Percentiles rank a stretch among this genome's conserved stretches.
Evolutionary conservation across 257 asterid species (phyloP).

Genomic region (Nicotiana paniculata): DNA sequence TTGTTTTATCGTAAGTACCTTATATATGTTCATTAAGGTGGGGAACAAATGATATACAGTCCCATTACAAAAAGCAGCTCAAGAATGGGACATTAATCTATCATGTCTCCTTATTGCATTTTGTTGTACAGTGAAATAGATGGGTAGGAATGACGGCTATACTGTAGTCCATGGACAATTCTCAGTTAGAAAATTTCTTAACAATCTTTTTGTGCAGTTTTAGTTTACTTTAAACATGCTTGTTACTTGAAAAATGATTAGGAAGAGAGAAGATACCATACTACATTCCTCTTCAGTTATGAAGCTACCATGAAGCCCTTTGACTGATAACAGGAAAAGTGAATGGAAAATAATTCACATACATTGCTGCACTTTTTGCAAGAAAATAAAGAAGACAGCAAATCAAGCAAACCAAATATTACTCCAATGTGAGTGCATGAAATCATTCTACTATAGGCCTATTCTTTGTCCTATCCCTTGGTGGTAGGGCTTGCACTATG

Average conservation of each 20-base stretch:
- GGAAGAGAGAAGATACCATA: neutral
- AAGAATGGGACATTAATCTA: too few relatives aligned
- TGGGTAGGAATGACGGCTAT: too few relatives aligned
- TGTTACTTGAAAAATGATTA: neutral
- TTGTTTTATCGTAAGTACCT: too few relatives aligned
- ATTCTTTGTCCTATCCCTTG: neutral
- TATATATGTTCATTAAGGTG: too few relatives aligned
- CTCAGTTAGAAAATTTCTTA: neutral
- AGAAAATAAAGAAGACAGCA: neutral
- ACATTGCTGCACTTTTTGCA: neutral
- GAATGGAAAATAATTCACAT: neutral
- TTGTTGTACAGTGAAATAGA: too few relatives aligned
- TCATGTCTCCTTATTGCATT: too few relatives aligned
- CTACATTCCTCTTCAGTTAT: neutral
- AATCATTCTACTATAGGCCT: neutral
- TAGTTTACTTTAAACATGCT: neutral
- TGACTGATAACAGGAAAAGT: neutral
- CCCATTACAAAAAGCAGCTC: too few relatives aligned
- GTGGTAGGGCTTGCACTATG: neutral
- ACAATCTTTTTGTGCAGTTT: neutral
- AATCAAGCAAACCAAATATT: neutral
- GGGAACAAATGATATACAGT: too few relatives aligned
- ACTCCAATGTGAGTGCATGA: neutral
- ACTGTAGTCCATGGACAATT: too few relatives aligned
- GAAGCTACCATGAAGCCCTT: neutral